Base-by-base conservation (phyloP, 305 asterid species). In the Fraxinus greggii region DNA sequence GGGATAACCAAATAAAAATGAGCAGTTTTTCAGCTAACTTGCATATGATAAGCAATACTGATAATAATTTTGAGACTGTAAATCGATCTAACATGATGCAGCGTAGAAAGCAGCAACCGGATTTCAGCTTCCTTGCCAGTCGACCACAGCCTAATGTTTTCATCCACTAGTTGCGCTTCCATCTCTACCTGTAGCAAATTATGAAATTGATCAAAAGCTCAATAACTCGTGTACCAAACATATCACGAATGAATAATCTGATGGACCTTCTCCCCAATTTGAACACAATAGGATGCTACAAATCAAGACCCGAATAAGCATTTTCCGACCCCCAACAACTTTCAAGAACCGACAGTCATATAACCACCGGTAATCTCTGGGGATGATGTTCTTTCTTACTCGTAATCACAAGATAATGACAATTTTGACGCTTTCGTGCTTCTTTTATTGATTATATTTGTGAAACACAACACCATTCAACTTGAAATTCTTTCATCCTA, bases 111-210 rank as follows among this genome's bases (percentile, higher is more conserved):
- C 40, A 93, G 92, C 87, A 91, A 75, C 19, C 94, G 86, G 75
- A 93, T 92, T 84, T 93, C 92, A n/a, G 89, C 84, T 85, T 90
- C 94, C 80, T 92, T 92, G 75, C 94, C 95, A 13, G 82, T 80
- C 33, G 91, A 90, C 98, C 98, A 93, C 63, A 92, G 23, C 84
- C 84, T 84, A 72, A 93, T 83, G 86, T 89, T 90, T 82, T 90
- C 94, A 59, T 92, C 93, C 73, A 89, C 79, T 75, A 80, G 67
- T 45, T 85, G 89, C 88, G 84, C 84, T 85, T 93, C 93, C 81
- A 81, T 84, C 87, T 88, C 87, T n/a, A 81, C 80, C 85, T 84
- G 88, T 77, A 32, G 21, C 12, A 73, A 10, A 38, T 65, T 40
- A 15, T 61, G 70, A 61, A 21, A 61, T 8, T 61, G 70, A 61